Evolutionary conservation across 2,329 filamentous ascomycete species (phyloP).

Genomic region (Fusarium incarnatum): DNA sequence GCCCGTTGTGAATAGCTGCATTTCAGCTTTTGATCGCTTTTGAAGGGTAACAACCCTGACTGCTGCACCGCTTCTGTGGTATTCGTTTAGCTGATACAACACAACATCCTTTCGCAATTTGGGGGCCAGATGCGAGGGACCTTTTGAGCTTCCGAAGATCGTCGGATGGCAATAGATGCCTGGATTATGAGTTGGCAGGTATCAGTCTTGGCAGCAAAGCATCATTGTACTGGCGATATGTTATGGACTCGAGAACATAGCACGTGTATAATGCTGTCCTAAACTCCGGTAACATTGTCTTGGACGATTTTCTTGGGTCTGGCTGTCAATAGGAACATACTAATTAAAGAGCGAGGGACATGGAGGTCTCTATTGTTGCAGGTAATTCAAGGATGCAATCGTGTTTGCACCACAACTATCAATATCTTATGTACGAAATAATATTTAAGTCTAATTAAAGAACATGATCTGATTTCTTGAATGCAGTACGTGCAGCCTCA

Average conservation of each 20-base stretch:
- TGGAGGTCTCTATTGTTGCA: too few relatives aligned
- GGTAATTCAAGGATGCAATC: too few relatives aligned
- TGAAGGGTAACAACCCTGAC: too few relatives aligned
- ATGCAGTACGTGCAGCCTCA: background rate
- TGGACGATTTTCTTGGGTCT: too few relatives aligned
- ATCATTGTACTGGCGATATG: background rate
- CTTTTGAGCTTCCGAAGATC: background rate
- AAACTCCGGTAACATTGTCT: too few relatives aligned
- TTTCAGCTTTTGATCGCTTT: background rate
- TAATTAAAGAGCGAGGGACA: too few relatives aligned
- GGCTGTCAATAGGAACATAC: too few relatives aligned
- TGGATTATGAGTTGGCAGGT: background rate
- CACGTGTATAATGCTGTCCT: background rate
- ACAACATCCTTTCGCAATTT: background rate
- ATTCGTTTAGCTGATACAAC: background rate
- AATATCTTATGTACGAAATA: background rate
- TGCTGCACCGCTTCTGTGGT: background rate
- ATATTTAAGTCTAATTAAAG: background rate
- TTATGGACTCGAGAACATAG: background rate
- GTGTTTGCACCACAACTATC: too few relatives aligned
- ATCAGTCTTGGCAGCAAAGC: background rate
- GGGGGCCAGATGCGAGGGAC: background rate
- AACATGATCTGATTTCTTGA: background rate
- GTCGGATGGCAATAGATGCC: background rate
- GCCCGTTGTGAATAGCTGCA: background rate